These are phyloP conservation scores for Phaeosphaeriaceae sp. DNA, from an alignment of 2,329 filamentous ascomycete species.

Conservation along the genomic window DNA sequence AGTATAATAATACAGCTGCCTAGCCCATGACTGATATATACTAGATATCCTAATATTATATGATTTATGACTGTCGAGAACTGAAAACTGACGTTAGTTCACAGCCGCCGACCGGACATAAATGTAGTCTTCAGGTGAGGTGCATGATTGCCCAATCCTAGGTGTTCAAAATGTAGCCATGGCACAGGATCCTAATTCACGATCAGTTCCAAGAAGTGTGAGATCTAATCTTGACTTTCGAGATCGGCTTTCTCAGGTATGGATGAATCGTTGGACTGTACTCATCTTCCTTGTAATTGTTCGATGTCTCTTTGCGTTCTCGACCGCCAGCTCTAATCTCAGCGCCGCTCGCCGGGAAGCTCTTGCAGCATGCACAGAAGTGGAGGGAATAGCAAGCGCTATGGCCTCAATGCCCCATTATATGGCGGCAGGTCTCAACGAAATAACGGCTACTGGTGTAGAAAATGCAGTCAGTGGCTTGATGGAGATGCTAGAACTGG, in stretches of 20 bases:
- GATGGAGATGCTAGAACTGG: conserved; percentile 77
- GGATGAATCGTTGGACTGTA: conserved; percentile 97
- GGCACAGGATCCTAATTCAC: no score
- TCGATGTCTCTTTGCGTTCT: conserved; percentile 77
- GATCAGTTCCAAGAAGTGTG: no score
- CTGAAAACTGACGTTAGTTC: no score
- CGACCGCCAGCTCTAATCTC: conserved; percentile 75
- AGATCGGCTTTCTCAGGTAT: conserved; percentile 90
- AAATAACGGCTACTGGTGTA: conserved; percentile 79
- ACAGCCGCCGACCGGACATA: no score
- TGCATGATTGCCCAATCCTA: no score
- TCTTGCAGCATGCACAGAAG: conserved; percentile 85
- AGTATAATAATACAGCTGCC: no score
- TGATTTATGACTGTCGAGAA: no score
- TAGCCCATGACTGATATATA: no score
- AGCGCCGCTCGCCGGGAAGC: conserved; percentile 79
- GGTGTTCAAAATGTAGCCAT: no score
- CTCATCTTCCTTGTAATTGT: conserved; percentile 84
- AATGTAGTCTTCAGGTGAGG: no score
- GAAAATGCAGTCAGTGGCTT: conserved; percentile 81
- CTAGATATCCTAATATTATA: no score
- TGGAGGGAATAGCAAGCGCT: conserved; percentile 89
- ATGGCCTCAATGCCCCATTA: conserved; percentile 99
- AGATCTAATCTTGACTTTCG: conserved; percentile 89
- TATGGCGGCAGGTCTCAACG: conserved; percentile 86